A percentile compares a stretch with the other conserved stretches of the same genome.
These are phyloP conservation scores for Ogataea wickerhamii DNA, from an alignment of 805 yeast species.

Conservation along the genomic window DNA sequence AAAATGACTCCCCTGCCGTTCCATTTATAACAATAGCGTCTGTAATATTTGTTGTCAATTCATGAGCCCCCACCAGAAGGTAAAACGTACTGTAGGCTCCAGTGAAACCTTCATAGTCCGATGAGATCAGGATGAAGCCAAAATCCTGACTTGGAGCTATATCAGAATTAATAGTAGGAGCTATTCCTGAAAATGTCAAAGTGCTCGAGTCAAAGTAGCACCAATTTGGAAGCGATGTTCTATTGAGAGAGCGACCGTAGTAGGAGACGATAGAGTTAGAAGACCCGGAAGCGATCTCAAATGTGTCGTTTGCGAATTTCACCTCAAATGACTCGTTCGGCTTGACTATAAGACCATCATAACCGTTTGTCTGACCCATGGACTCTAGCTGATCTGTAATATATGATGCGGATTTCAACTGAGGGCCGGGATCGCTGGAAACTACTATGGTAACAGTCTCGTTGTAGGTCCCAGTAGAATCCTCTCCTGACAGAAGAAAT, in stretches of 20 bases:
- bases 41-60: slow-evolving; percentile 62
- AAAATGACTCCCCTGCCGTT: slow-evolving; percentile 54
- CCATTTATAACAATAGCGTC: slow-evolving; percentile 60
- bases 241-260: slow-evolving; percentile 76
- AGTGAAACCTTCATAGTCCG: slow-evolving; percentile 72
- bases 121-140: slow-evolving; percentile 68
- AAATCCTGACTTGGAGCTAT: slow-evolving; percentile 84
- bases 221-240: slow-evolving; percentile 93
- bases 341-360: slow-evolving; percentile 63
- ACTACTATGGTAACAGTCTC: slow-evolving; percentile 58
- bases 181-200: slow-evolving; percentile 76
- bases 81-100: slow-evolving; percentile 68
- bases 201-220: slow-evolving; percentile 58
- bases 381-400: slow-evolving; percentile 52
- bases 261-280: slow-evolving; percentile 54
- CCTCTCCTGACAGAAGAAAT: slow-evolving; percentile 62
- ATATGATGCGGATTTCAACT: slow-evolving; percentile 37
- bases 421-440: slow-evolving; percentile 53
- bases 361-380: slow-evolving; percentile 76
- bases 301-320: slow-evolving; percentile 59
- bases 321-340: slow-evolving; percentile 69
- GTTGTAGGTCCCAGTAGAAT: slow-evolving; percentile 49
- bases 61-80: slow-evolving; percentile 85
- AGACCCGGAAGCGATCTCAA: slow-evolving; percentile 43
- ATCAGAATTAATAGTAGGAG: slow-evolving; percentile 80